Percentiles rank a stretch among this genome's conserved stretches.
phyloP scores from a whole-genome alignment of 2,329 filamentous ascomycete genomes.

The Thielaviopsis musarum region DNA sequence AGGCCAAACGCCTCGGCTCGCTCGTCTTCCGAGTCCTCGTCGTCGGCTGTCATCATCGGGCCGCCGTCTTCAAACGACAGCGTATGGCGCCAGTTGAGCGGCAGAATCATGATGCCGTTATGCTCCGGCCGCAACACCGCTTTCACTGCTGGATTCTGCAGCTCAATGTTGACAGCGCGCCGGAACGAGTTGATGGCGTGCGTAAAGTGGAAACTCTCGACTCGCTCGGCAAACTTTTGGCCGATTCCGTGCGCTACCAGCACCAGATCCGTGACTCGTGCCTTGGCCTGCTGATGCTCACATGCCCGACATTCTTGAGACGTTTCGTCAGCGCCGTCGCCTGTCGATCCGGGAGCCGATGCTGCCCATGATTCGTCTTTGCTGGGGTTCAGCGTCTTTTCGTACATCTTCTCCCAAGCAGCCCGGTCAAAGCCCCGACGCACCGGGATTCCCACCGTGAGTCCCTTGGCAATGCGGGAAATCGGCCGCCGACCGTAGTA shows the following conservation, averaged over 20 bases:
- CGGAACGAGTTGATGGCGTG: conserved; percentile 88
- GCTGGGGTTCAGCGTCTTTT: conserved; percentile 23
- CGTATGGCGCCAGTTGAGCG: conserved; percentile 83
- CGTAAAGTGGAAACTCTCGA: conserved; percentile 95
- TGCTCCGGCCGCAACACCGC: conserved; percentile 54
- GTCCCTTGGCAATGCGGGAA: conserved; percentile 67
- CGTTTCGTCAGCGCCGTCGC: background rate
- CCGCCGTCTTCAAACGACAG: conserved; percentile 74
- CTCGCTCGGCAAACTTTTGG: conserved; percentile 84
- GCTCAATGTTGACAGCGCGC: conserved; percentile 69
- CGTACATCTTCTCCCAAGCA: conserved; percentile 58
- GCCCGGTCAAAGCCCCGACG: conserved; percentile 72
- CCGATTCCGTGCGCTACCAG: conserved; percentile 92
- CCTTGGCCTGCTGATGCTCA: conserved; percentile 42
- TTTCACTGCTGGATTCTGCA: conserved; percentile 58
- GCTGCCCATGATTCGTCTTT: conserved; percentile 17
- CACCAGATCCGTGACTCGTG: conserved; percentile 69
- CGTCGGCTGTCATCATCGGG: conserved; percentile 30
- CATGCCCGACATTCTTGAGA: conserved; percentile 36
- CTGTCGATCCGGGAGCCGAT: background rate
- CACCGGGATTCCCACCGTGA: conserved; percentile 71
- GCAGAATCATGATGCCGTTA: conserved; percentile 83
- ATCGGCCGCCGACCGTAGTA: conserved; percentile 73
- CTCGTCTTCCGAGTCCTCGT: conserved; percentile 31
- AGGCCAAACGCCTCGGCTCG: conserved; percentile 35